Evolutionary conservation across 805 yeast genomes (phyloP), one percentile per base, ranked within the genome.

Genomic region (Nakazawaea sp.): DNA sequence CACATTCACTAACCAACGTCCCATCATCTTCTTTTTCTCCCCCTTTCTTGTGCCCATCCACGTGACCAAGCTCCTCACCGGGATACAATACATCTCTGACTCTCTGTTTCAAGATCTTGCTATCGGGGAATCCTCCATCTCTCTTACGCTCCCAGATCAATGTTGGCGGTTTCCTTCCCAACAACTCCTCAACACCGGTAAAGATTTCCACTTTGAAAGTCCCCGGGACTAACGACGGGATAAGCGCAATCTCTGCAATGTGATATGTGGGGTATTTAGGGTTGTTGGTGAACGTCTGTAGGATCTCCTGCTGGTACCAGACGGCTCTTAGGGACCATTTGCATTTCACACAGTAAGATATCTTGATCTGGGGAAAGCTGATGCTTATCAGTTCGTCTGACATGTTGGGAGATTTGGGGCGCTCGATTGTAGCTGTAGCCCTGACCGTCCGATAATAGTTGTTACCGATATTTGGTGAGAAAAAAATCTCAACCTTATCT

Each of bases 301-400:
- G 59, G 1, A 88, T 61, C 56, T 87, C 96, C 53, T 84, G 95
- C 23, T 77, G 62, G 47, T 85, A 85, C 96, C 96, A 88, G 0
- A 85, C 70, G 2, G 96, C 94, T 10, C 96, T 62, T 32, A 85
- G 70, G 48, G 83, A 82, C 96, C 96, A 87, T 50, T 82, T 81
- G 64, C 96, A 87, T 51, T 72, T 75, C 27, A 82, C 81, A 53
- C 96, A 87, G 58, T 80, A 87, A 46, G 73, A 68, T 29, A 87
- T 85, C 21, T 34, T 39, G 29, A 39, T 34, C 34, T 30, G 38
- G 3, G 42, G 42, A n/a, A 39, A 21, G 13, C 32, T 32, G 18
- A 27, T n/a, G n/a, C n/a, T n/a, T n/a, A n/a, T n/a, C n/a, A n/a
- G n/a, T n/a, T n/a, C n/a, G n/a, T n/a, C n/a, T n/a, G n/a, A n/a